Base-by-base conservation (phyloP, 2,329 filamentous ascomycete genomes). In the Amphichorda felina region DNA sequence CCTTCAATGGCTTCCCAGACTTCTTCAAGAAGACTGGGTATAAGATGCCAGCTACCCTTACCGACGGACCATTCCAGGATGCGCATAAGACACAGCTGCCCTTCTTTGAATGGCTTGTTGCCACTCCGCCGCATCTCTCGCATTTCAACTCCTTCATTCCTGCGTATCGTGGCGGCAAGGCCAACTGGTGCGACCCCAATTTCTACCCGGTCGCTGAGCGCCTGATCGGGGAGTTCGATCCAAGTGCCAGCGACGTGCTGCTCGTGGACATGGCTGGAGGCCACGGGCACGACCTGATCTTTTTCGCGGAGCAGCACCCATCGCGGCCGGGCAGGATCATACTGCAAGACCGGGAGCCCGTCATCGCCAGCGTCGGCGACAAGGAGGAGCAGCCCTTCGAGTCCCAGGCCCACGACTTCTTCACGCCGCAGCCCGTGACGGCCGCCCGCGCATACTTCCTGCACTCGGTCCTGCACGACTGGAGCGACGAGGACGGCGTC, bases 341-440 rank as follows among this genome's bases (percentile, higher is more conserved):
- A 1, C 50, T 73, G 0, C 66, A 74, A 42, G 70, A 72, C 40
- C 49, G 64, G 8, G 54, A 58, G 0, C 47, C 51, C 3, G 59
- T 69, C 5, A 51, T 62, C n/a, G 40, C 36, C 6, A 44, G 56
- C 32, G 49, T 55, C 17, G n/a, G n/a, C n/a, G n/a, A n/a, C n/a
- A 40, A 46, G 13, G 37, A 48, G 2, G 40, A 59, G 0, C 47
- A 53, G 24, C 8, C 16, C 4, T 55, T 63, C 24, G 45, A 53
- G 30, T 36, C 42, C 3, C 57, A 66, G 51, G 47, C 44, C 2
- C 54, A 70, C 38, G 60, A 70, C 40, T 70, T 70, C 38, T 59
- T 60, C 38, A 61, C 51, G 0, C 54, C 60, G 30, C 63, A 70
- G 41, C 63, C 60, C 1, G 42, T 70, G 16, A 22, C 49, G 21